Base-by-base conservation (phyloP, 768 basidiomycete species). In the Hebeloma cylindrosporum region DNA sequence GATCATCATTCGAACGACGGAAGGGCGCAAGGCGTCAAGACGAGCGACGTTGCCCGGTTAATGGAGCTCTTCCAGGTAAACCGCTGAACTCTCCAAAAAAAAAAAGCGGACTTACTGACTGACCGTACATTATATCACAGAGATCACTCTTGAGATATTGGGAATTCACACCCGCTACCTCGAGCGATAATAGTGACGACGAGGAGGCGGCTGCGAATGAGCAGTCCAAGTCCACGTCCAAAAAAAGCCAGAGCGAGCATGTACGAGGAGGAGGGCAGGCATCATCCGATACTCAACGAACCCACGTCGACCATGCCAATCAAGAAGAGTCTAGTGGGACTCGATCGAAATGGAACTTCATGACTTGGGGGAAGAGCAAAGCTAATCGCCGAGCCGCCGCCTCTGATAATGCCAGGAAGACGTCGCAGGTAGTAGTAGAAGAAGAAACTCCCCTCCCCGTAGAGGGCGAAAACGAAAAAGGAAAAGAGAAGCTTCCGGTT, bases 1-100 rank as follows among this genome's bases (percentile, higher is more conserved):
- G 80, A 83, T 18, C 62, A 66, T 13, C 63, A 67, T 13, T 69
- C 55, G 22, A 35, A 62, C 7, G 71, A 69, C 20, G 63, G 71
- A 0, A 75, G 73, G 37, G 69, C 72, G 31, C 69, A 67, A 3
- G 61, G 61, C 43, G 74, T 92, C 45, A 80, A 77, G 61, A 87
- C 88, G 2, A 84, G 86, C 53, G 90, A 93, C 54, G 70, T 92
- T 29, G 86, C 89, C 5, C 74, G 88, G 14, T 68, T 92, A 11
- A 88, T 93, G 86, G 90, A 91, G 54, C 65, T 91, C 2, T 89
- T 91, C 57, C 89, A 90, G 67, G 85, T 78, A 48, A 44, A n/a
- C n/a, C n/a, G 63, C 40, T 27, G 36, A 10, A 5, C 7, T 43
- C 22, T 16, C 25, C 13, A n/a, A 34, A 27, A 35, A 25, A n/a